Conservation (phyloP, 2,329 filamentous ascomycete genomes). For the Ceratocystis destructans region DNA sequence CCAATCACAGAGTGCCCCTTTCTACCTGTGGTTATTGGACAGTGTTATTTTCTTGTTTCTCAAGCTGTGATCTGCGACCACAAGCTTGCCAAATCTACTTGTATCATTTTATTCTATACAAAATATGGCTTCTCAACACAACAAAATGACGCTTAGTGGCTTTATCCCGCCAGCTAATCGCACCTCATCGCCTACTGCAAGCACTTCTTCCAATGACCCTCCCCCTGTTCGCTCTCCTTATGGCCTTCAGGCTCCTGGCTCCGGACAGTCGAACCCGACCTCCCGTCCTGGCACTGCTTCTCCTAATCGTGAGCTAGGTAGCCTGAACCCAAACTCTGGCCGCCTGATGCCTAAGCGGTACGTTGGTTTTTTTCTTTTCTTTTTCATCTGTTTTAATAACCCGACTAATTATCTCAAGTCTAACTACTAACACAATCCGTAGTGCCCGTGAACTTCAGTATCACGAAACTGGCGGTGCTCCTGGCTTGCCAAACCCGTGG, state of each 20-base stretch:
- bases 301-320: slow-evolving; percentile 75
- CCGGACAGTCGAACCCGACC: slow-evolving; percentile 44
- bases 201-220: slow-evolving; percentile 67
- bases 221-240: slow-evolving; percentile 59
- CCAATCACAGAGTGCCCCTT: background rate
- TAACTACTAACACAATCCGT: slow-evolving; percentile 2
- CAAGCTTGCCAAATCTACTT: slow-evolving; percentile 11
- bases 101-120: background rate
- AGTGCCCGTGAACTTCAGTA: slow-evolving; percentile 95
- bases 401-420: too few species aligned
- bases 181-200: slow-evolving; percentile 67
- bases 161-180: slow-evolving; percentile 54
- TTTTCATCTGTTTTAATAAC: too few species aligned
- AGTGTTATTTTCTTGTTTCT: slow-evolving; percentile 2
- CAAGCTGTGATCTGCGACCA: slow-evolving; percentile 12
- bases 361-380: slow-evolving; percentile 25
- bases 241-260: slow-evolving; percentile 47
- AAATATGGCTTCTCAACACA: slow-evolving; percentile 15
- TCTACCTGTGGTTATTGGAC: background rate
- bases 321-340: slow-evolving; percentile 36
- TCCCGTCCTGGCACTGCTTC: slow-evolving; percentile 80
- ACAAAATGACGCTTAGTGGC: slow-evolving; percentile 58
- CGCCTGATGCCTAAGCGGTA: slow-evolving; percentile 89
- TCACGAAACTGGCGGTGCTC: slow-evolving; percentile 65
- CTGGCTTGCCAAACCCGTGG: slow-evolving; percentile 61